A percentile compares a stretch with the other conserved stretches of the same genome.
Conservation (phyloP, 225 moss, liverwort and hornwort species). For the Pseudisothecium myosuroides region DNA sequence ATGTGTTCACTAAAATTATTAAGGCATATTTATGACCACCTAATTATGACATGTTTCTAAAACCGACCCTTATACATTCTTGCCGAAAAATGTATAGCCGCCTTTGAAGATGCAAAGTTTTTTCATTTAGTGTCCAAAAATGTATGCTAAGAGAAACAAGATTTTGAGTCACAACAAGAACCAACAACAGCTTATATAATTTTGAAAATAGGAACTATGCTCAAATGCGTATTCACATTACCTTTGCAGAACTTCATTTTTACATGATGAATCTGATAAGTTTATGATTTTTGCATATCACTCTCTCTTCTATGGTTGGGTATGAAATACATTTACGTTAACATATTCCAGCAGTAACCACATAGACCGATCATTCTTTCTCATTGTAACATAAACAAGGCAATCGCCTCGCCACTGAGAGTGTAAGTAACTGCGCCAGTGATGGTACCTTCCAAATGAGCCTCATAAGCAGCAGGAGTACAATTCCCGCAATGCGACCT, state of each 20-base stretch:
- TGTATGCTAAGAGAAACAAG: background rate
- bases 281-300: too few species aligned
- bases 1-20: background rate
- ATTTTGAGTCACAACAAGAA: background rate
- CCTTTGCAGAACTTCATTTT: background rate
- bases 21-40: too few species aligned
- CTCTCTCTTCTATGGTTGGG: background rate
- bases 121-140: background rate
- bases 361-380: background rate
- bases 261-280: background rate
- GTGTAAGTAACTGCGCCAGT: background rate
- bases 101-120: background rate
- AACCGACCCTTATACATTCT: background rate
- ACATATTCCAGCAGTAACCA: background rate
- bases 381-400: background rate
- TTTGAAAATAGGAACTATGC: background rate
- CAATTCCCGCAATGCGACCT: background rate
- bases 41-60: background rate
- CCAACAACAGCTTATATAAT: background rate
- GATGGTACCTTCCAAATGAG: background rate
- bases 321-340: background rate
- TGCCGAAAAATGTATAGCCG: fast-evolving
- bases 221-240: background rate
- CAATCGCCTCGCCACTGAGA: background rate
- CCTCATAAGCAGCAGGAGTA: background rate